Base-by-base conservation (phyloP, 331 rosid genomes). In the Quercus phellos region DNA sequence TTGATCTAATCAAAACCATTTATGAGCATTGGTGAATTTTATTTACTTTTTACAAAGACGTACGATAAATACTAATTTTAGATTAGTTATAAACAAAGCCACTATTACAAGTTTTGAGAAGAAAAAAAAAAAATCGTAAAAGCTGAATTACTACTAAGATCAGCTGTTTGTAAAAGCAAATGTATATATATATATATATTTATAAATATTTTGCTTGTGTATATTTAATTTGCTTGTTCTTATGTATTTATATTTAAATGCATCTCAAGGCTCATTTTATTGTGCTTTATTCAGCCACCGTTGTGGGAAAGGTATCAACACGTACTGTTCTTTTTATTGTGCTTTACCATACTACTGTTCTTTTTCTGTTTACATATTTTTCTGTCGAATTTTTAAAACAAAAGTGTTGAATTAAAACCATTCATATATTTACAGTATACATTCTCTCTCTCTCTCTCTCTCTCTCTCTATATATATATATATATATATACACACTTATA, bases 281-380 rank as follows among this genome's bases (percentile, higher is more conserved):
- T 22, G 22, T 83, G 77, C 27, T 24, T 64, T 79, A 72, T 87
- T 74, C 92, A 95, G 99, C 90, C 89, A 7, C 96, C 96, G 1
- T 78, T 81, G 14, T 95, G 98, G 98, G 93, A 93, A 84, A 88
- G 68, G 55, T 95, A 91, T 85, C 94, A 86, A 73, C 87, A 84
- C 0, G 2, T 35, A 35, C 42, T 35, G 42, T 35, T 35, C 9
- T 35, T 34, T 34, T 34, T 6, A 34, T 8, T 34, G 9, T 34
- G 2, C 42, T 34, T 35, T 35, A 35, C 42, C 42, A 35, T 35
- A 35, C 2, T 35, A 6, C 42, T 35, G 42, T 35, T 34, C 35
- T 5, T 32, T 32, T 32, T 32, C 35, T 32, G 35, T 32, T 32
- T 32, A 1, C 35, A 32, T 32, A 32, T 34, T 34, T 34, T 34